These are phyloP conservation scores for Aspergillus vadensis DNA, from an alignment of 2,329 filamentous ascomycete genomes.

Conservation along the genomic window DNA sequence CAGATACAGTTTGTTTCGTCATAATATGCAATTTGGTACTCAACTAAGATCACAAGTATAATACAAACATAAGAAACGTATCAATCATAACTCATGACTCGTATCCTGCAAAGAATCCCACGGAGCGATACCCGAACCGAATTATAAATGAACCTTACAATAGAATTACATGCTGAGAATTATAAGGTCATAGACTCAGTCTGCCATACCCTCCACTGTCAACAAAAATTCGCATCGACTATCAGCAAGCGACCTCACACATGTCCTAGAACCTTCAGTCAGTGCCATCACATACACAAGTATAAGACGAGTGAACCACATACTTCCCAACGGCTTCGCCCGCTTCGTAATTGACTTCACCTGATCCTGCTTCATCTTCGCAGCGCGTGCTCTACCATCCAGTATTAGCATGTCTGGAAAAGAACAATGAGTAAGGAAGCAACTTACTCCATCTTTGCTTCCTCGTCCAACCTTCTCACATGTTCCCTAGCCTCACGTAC, in stretches of 20 bases:
- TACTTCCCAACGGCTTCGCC: conserved; percentile 69
- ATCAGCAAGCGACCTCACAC: conserved; percentile 2
- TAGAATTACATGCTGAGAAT: too few species aligned
- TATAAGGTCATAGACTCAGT: too few species aligned
- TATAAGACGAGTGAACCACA: conserved; percentile 37
- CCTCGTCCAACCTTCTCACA: conserved; percentile 63
- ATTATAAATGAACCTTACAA: too few species aligned
- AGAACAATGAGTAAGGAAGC: neutral
- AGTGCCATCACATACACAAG: neutral
- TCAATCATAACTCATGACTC: neutral
- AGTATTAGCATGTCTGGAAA: neutral
- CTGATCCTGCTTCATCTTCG: conserved; percentile 69
- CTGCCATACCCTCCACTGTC: too few species aligned
- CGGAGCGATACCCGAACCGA: too few species aligned
- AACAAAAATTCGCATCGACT: neutral
- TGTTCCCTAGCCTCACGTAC: conserved; percentile 66
- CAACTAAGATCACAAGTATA: neutral
- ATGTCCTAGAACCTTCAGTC: neutral
- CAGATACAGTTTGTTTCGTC: too few species aligned
- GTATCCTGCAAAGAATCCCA: neutral
- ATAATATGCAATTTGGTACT: too few species aligned
- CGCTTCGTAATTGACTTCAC: conserved; percentile 67
- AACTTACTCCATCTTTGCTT: conserved; percentile 62
- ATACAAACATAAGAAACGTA: neutral
- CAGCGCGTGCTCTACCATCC: conserved; percentile 52